Conservation (phyloP, 139 green algal genomes). For the Chlamydomonas schloesseri region DNA sequence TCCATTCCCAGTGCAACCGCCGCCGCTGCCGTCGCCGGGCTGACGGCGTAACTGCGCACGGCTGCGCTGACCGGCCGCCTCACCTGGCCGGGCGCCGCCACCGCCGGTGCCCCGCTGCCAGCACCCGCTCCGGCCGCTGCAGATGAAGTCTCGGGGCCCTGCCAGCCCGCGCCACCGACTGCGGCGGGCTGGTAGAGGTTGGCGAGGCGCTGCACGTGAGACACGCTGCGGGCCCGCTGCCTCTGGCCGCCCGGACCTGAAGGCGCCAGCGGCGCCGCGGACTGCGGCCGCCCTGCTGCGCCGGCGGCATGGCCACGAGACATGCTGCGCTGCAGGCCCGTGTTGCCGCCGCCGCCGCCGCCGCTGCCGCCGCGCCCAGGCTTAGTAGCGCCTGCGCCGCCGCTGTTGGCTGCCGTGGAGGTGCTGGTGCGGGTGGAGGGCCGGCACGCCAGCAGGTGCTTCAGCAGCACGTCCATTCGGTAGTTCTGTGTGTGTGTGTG, state of each 20-base stretch:
- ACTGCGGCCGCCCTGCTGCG: neutral
- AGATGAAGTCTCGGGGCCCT: neutral
- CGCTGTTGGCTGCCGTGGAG: no score
- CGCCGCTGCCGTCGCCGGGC: no score
- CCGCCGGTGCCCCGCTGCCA: no score
- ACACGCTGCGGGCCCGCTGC: conserved; percentile 7
- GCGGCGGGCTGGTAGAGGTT: neutral
- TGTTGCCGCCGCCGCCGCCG: neutral
- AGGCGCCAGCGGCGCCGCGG: neutral
- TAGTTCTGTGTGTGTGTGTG: neutral
- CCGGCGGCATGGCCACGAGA: neutral
- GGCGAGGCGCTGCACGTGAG: neutral
- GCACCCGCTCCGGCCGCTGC: no score
- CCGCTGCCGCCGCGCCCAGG: no score
- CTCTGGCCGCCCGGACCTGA: neutral
- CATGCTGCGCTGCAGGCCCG: neutral
- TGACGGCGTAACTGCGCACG: no score
- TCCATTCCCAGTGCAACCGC: no score
- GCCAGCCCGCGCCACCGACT: neutral
- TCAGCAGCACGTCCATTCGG: conserved; percentile 36
- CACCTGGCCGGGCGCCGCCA: no score
- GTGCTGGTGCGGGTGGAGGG: conserved; percentile 4
- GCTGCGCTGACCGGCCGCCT: no score
- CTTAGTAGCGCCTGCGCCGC: neutral
- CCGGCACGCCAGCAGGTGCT: conserved; percentile 40